Evolutionary conservation across 352 stramenopile species (phyloP), one percentile per base, ranked within the genome.

Genomic region (Pythium chondricola): DNA sequence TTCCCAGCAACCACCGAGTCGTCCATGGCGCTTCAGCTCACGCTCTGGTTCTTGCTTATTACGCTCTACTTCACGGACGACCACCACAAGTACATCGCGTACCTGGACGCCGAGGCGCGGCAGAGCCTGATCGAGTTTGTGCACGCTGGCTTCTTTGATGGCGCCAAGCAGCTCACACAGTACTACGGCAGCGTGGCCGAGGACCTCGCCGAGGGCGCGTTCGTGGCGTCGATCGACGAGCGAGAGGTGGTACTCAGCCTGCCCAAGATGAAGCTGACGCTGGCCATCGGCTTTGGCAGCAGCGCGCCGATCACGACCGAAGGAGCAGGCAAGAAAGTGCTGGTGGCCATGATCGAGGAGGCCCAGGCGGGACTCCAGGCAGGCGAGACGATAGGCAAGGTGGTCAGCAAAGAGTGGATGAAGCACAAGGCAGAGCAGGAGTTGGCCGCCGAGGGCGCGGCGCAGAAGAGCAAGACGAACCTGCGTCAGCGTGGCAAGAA

Each of bases 1-100:
- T 99, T 93, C 74, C 97, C 95, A 21, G 86, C 95, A 31, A 98
- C 95, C 6, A 54, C 76, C 0, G 62, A 67, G 43, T 97, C 89
- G 46, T 98, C 93, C 29, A 58, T 83, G 10, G 69, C 97, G 52
- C 68, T 99, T 29, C 95, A 98, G 63, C 52, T 95, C n/a, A 79
- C 82, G 17, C 96, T 98, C 59, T 21, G 83, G 3, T 85, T 95
- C 44, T 37, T 97, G 42, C 54, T 97, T 17, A 59, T 87, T n/a
- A 69, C 73, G 53, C 58, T 90, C 40, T 87, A 80, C 54, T 71
- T 85, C 52, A 83, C 71, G 32, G 68, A 88, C 16, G 75, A 85
- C 42, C 52, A 63, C 41, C 76, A 65, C 44, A 62, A 65, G 26
- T 90, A 87, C 53, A 52, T 90, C 42, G 65, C 78, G 44, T 90